These are phyloP conservation scores for Erigeron canadensis DNA, from an alignment of 129 eudicot genomes.

Conservation along the genomic window DNA sequence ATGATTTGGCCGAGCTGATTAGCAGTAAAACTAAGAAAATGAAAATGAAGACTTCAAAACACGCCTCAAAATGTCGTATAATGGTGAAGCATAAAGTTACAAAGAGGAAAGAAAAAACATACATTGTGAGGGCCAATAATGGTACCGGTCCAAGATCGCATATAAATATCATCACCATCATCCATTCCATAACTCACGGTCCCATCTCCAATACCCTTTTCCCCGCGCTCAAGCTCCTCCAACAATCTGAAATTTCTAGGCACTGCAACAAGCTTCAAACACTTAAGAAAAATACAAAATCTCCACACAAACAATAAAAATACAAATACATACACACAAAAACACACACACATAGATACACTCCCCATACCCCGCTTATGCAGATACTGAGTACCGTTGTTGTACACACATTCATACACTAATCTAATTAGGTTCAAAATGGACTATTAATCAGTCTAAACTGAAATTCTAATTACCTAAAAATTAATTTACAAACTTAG, in stretches of 20 bases:
- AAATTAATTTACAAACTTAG: neutral
- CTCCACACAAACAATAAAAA: neutral
- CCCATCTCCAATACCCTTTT: conserved; percentile 90
- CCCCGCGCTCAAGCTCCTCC: conserved; percentile 96
- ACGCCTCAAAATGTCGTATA: neutral
- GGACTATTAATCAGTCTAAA: no score
- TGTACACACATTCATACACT: no score
- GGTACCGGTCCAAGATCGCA: conserved; percentile 95
- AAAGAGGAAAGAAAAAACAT: neutral
- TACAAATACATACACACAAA: no score
- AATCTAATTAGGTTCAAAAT: no score
- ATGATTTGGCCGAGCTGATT: no score
- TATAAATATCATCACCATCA: conserved; percentile 81
- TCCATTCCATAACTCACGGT: conserved; percentile 92
- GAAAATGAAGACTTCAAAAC: neutral
- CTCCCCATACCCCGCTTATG: no score
- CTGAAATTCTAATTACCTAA: no score
- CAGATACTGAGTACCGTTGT: no score
- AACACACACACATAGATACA: no score
- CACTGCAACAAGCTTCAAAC: conserved; percentile 45
- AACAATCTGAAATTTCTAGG: conserved; percentile 85
- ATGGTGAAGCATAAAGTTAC: neutral
- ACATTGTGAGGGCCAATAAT: conserved; percentile 89
- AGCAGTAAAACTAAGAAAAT: neutral
- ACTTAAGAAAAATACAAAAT: conserved; percentile 1